phyloP scores from a whole-genome alignment of 2,329 filamentous ascomycete species.

The Epichloe aotearoae region DNA sequence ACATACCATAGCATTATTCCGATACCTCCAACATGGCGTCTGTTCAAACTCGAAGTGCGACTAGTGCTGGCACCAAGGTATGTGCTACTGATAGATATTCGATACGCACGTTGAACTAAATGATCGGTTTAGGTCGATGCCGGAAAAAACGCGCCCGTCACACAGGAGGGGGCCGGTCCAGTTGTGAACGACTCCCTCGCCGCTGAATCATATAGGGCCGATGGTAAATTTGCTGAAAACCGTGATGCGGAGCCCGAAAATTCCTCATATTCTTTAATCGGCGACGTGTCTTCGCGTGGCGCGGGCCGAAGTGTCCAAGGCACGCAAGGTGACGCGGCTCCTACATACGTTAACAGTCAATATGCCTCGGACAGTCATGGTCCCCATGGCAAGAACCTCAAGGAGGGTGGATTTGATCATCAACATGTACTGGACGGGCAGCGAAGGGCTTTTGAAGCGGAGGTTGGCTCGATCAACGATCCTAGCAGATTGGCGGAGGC shows the following conservation, averaged over 20 bases:
- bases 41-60: neutral
- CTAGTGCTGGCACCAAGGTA: slow-evolving; percentile 6
- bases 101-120: neutral
- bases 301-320: slow-evolving; percentile 3
- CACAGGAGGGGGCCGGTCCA: slow-evolving; percentile 48
- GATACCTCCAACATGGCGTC: neutral
- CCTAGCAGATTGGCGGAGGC: slow-evolving; percentile 32
- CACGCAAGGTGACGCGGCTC: slow-evolving; percentile 17
- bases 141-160: slow-evolving; percentile 33
- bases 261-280: slow-evolving; percentile 8
- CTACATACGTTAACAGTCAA: slow-evolving; percentile 25
- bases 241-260: slow-evolving; percentile 26
- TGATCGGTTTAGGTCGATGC: slow-evolving; percentile 27
- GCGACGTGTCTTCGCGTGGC: slow-evolving; percentile 27
- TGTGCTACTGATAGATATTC: neutral
- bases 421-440: slow-evolving; percentile 21
- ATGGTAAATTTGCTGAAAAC: slow-evolving; percentile 50
- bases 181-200: slow-evolving; percentile 61
- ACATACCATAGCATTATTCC: neutral
- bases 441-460: slow-evolving; percentile 25
- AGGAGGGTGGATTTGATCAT: slow-evolving; percentile 23
- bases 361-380: slow-evolving; percentile 17
- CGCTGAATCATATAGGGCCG: slow-evolving; percentile 50
- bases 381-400: slow-evolving; percentile 31
- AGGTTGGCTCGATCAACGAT: slow-evolving; percentile 35